Evolutionary conservation across 257 asterid species (phyloP).

Genomic region (Solanum pinnatisectum): DNA sequence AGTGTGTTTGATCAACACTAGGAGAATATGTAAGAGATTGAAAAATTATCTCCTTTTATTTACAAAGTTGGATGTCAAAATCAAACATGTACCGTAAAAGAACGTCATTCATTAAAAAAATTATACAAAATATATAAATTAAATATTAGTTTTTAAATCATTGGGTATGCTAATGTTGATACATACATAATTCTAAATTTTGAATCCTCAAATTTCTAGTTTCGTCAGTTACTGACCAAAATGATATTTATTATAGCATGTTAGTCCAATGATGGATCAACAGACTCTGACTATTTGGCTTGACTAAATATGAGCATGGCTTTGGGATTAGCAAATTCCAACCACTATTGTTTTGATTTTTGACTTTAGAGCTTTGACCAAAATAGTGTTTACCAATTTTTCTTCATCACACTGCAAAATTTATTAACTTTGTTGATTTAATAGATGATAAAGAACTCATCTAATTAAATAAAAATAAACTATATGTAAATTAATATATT

Average conservation of each 20-base stretch:
- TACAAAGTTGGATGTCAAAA: background rate
- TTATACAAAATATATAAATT: no score
- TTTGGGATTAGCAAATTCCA: background rate
- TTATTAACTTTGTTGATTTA: background rate
- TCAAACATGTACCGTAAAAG: no score
- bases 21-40: background rate
- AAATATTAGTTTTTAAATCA: no score
- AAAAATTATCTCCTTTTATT: background rate
- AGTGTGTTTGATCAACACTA: background rate
- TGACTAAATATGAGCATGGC: background rate
- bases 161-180: rapidly evolving
- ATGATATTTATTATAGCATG: background rate
- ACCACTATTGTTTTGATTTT: background rate
- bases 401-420: background rate
- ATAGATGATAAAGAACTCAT: background rate
- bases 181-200: no score
- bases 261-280: background rate
- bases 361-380: background rate
- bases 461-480: background rate
- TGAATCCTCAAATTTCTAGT: no score
- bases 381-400: background rate
- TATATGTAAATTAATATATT: no score
- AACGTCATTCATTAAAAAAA: no score
- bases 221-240: no score
- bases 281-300: background rate